Conservation (phyloP, 2,329 filamentous ascomycete species). For the Hypoxylon sp. region DNA sequence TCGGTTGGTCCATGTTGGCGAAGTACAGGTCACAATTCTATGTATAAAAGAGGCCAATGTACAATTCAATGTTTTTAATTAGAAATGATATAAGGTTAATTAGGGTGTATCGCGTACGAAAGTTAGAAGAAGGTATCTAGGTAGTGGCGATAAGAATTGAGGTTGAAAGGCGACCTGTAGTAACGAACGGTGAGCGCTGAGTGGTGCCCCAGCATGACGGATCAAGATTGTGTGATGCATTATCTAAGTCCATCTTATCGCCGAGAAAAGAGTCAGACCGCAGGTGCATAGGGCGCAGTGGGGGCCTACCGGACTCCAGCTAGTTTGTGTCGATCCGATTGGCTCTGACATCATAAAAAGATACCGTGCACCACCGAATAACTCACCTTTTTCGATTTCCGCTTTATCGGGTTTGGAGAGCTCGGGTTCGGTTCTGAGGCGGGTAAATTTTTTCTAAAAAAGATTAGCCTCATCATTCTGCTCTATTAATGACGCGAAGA, state of each 20-base stretch:
- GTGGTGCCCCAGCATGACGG: conserved; percentile 29
- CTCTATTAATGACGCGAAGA: conserved; percentile 47
- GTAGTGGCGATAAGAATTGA: conserved; percentile 10
- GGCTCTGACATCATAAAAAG: conserved; percentile 48
- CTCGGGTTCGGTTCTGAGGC: conserved; percentile 37
- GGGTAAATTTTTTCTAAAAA: conserved; percentile 39
- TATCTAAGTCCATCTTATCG: conserved; percentile 47
- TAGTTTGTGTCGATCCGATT: conserved; percentile 41
- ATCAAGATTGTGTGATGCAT: conserved; percentile 31
- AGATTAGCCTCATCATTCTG: conserved; percentile 37
- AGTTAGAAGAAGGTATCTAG: conserved; percentile 6
- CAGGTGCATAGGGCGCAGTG: conserved; percentile 9
- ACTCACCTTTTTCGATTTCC: conserved; percentile 32
- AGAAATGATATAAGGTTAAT: conserved; percentile 6
- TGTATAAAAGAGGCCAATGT: conserved; percentile 2
- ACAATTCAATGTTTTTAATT: conserved; percentile 8
- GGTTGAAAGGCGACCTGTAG: conserved; percentile 13
- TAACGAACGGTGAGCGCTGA: conserved; percentile 2
- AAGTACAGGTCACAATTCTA: conserved; percentile 25
- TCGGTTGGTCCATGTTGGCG: conserved; percentile 47
- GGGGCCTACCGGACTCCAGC: conserved; percentile 4
- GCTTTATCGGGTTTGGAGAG: conserved; percentile 31
- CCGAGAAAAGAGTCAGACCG: conserved; percentile 42
- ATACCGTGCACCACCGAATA: conserved; percentile 7
- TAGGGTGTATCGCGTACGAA: conserved; percentile 9